Evolutionary conservation across 164 flowering plant genomes (phyloP), one percentile per base, ranked within the genome.

Genomic region (Chimonanthus salicifolius): DNA sequence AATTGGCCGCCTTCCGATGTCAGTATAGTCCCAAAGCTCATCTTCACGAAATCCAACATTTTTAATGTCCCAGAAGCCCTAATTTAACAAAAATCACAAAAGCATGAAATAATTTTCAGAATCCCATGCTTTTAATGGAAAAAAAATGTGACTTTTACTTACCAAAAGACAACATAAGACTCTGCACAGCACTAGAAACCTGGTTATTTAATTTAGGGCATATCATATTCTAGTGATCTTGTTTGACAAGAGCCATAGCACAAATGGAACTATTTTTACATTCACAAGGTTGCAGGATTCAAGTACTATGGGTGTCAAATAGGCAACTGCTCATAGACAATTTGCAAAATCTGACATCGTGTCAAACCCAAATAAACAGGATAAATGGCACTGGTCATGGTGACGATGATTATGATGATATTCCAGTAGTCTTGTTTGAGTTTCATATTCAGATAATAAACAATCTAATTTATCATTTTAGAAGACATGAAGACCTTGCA

Each of bases 31-130:
- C 64, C 51, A 80, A 67, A 63, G n/a, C 45, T 77, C 84, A 46
- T 66, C 85, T 5, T 18, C 33, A 6, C 82, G 72, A 6, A 67
- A 76, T 62, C 71, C 78, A 8, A 60, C 75, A 44, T 75, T 82
- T 51, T 77, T 83, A 68, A 74, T 62, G 58, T 80, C 87, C 90
- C 87, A 90, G 15, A 88, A 77, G 54, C 94, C 94, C 94, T 90
- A 78, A 47, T 0, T 62, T 48, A 58, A 69, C 43, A 64, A 70
- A 72, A 69, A 10, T 51, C 1, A 46, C 5, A 20, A 10, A 47
- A 70, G 15, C 6, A 54, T 0, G 10, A 15, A 45, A 33, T 33
- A 33, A 33, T 33, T 33, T 33, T 33, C 33, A 33, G 33, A 33
- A 33, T 16, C 54, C 71, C 11, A 15, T 44, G 7, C n/a, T 43